Conservation (phyloP, 2,329 filamentous ascomycete genomes). For the Hymenoscyphus repandus region DNA sequence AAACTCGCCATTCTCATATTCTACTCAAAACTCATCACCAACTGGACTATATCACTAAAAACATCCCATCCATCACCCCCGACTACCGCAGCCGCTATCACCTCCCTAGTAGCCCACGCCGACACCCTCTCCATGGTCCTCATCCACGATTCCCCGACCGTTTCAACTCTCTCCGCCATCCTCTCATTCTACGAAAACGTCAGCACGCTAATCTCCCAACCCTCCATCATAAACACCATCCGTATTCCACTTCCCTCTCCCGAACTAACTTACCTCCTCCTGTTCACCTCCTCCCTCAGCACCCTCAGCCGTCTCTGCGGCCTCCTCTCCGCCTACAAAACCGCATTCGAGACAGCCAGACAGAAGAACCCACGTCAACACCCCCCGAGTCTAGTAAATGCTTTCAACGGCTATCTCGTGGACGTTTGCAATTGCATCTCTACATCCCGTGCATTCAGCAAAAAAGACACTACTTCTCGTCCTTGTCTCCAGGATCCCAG, state of each 20-base stretch:
- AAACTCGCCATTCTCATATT: conserved; percentile 58
- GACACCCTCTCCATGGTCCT: conserved; percentile 54
- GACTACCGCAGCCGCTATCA: conserved; percentile 28
- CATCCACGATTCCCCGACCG: conserved; percentile 45
- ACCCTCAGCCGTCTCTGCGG: conserved; percentile 64
- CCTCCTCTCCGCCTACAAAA: conserved; percentile 68
- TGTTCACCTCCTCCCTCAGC: conserved; percentile 59
- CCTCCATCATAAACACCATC: conserved; percentile 46
- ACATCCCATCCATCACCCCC: conserved; percentile 30
- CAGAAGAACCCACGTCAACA: conserved; percentile 41
- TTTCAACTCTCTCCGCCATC: conserved; percentile 48
- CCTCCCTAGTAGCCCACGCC: conserved; percentile 42
- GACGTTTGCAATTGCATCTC: conserved; percentile 82
- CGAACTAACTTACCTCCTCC: conserved; percentile 63
- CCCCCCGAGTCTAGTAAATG: conserved; percentile 54
- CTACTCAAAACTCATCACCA: conserved; percentile 61
- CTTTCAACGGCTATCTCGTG: conserved; percentile 81
- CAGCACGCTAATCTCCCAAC: conserved; percentile 50
- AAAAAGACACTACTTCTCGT: conserved; percentile 53
- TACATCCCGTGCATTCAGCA: conserved; percentile 67
- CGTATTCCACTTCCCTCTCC: conserved; percentile 65
- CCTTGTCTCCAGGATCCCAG: conserved; percentile 46
- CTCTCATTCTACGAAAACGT: conserved; percentile 66
- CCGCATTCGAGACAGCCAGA: conserved; percentile 63
- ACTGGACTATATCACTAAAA: conserved; percentile 47